Base-by-base conservation (phyloP, 441 rosid species). In the Syzygium syzygioides region DNA sequence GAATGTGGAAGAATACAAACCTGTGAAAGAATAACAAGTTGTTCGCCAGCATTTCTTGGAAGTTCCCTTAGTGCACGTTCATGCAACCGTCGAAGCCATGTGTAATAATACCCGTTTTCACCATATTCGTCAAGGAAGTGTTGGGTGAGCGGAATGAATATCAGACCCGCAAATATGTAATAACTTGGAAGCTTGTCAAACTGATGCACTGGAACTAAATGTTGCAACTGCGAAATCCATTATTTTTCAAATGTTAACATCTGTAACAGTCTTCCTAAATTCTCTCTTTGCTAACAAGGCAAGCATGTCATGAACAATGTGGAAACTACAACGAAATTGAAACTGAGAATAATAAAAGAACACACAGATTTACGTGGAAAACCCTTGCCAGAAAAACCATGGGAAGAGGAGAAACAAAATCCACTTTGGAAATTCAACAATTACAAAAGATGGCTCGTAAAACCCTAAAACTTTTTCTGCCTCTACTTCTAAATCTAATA, bases 41-140 rank as follows among this genome's bases (percentile, higher is more conserved):
- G 96, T 91, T 97, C 94, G 87, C 94, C 96, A 25, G 97, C 90
- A 88, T 90, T 92, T 90, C 94, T 93, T 10, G 98, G 98, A 79
- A 93, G 91, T 85, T 97, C 98, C 91, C 94, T 95, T 80, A 97
- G 90, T 25, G 96, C 98, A 86, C 93, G 95, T 86, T 95, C 96
- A 87, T 98, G 96, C 86, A 96, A 93, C 59, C 93, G 93, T 88
- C 96, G 96, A 14, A 98, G 98, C 50, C 96, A 95, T 62, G 93
- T 91, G 91, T 45, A 45, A 45, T 96, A 94, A 89, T 95, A 96
- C 98, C 98, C 96, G 90, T 97, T 98, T 86, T 97, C 99, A 89
- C 98, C 98, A 91, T 95, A 94, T 87, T 95, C 98, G 17, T 96
- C 96, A 90, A 97, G 98, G 91, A 93, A 96, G 28, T 98, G 97